Percentiles rank a stretch among this genome's conserved stretches.
Conservation (phyloP, 2,329 filamentous ascomycete genomes). For the Teratosphaeria nubilosa region DNA sequence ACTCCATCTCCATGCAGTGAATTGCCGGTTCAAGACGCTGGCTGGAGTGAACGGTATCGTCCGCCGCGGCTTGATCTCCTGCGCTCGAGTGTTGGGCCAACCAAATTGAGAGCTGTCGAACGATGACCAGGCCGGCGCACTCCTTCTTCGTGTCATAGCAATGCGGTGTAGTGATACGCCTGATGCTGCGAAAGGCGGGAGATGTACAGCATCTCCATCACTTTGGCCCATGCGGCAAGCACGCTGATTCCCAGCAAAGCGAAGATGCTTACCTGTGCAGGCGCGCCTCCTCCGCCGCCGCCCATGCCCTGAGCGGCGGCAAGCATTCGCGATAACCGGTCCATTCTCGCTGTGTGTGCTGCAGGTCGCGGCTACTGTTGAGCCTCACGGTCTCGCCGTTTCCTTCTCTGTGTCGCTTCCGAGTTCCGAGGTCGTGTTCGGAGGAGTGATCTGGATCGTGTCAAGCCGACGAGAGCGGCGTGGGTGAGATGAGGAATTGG, state of each 20-base stretch:
- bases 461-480: neutral
- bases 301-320: conserved; percentile 57
- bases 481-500: neutral
- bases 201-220: neutral
- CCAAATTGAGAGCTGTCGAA: neutral
- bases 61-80: neutral
- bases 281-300: conserved; percentile 58
- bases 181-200: neutral
- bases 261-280: conserved; percentile 47
- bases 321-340: conserved; percentile 83
- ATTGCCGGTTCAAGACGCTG: neutral
- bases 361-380: neutral
- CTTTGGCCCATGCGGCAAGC: neutral
- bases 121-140: neutral
- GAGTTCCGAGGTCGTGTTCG: neutral
- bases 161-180: neutral
- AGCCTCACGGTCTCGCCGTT: neutral
- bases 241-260: neutral
- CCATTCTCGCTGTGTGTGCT: conserved; percentile 48
- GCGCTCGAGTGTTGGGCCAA: neutral
- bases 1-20: neutral
- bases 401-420: neutral
- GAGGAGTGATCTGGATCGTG: neutral
- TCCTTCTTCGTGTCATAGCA: neutral
- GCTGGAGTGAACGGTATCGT: neutral